These are phyloP conservation scores for Fusarium longipes DNA, from an alignment of 2,329 filamentous ascomycete species.

Conservation along the genomic window DNA sequence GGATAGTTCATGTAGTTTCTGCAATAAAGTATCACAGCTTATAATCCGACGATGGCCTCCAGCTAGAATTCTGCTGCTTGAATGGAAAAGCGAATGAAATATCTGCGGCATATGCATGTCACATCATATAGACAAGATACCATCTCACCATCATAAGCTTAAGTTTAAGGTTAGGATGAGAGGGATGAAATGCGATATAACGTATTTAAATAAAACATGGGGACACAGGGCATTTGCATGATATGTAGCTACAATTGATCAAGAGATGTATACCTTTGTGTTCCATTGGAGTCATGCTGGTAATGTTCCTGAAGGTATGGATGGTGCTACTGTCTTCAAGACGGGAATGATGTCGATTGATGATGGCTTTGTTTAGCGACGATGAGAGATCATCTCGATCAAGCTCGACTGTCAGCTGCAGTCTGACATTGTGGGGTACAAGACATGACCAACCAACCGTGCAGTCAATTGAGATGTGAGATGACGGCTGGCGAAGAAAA, in stretches of 20 bases:
- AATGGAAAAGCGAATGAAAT: not conserved
- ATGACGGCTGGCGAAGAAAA: not conserved
- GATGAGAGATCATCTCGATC: not conserved
- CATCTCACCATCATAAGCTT: conserved; percentile 9
- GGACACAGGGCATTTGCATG: too few relatives aligned
- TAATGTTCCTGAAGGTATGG: not conserved
- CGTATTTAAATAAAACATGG: not conserved
- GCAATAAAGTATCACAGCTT: too few relatives aligned
- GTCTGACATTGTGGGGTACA: not conserved
- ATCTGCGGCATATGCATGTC: not conserved
- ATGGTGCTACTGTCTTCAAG: too few relatives aligned
- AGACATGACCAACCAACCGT: not conserved
- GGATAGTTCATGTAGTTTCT: too few relatives aligned
- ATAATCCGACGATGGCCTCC: too few relatives aligned
- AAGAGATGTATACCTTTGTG: too few relatives aligned
- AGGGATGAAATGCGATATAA: not conserved
- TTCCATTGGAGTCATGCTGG: not conserved
- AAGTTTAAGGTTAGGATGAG: conserved; percentile 19
- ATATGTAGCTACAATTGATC: too few relatives aligned
- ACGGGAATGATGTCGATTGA: not conserved
- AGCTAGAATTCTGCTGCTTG: not conserved
- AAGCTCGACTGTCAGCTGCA: not conserved
- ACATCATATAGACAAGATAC: not conserved
- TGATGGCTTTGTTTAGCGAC: not conserved
- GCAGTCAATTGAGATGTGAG: not conserved